Conservation (phyloP, 768 basidiomycete genomes). For the Podaxis sp. region DNA sequence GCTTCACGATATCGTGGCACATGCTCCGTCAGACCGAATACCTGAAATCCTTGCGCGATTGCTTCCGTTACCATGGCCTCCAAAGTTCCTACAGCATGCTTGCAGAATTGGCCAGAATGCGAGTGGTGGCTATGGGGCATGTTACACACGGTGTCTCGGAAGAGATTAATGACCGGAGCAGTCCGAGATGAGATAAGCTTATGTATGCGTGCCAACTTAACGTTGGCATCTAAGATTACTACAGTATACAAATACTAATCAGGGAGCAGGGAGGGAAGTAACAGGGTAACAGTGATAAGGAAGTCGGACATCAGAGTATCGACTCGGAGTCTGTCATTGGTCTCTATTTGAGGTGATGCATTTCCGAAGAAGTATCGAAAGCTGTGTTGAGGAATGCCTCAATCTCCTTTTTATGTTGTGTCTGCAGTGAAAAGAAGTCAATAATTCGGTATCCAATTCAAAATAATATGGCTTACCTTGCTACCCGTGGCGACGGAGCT, state of each 20-base stretch:
- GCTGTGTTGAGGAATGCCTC: conserved; percentile 65
- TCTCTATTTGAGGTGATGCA: conserved; percentile 10
- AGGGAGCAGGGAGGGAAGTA: background rate
- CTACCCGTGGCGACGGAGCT: conserved; percentile 90
- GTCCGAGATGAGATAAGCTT: background rate
- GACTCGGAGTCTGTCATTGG: background rate
- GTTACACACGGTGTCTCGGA: background rate
- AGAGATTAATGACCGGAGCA: background rate
- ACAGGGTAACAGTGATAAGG: background rate
- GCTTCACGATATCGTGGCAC: conserved; percentile 77
- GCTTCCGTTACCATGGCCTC: conserved; percentile 82
- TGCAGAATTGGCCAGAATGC: conserved; percentile 93
- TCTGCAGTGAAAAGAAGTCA: conserved; percentile 31
- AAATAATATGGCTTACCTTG: conserved; percentile 49
- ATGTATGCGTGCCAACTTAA: background rate
- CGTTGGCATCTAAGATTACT: background rate
- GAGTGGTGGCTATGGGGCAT: conserved; percentile 80
- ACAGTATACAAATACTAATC: conserved; percentile 8
- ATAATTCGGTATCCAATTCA: background rate
- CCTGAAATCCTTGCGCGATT: conserved; percentile 68
- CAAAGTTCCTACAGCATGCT: conserved; percentile 77
- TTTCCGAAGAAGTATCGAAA: conserved; percentile 29
- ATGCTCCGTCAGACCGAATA: conserved; percentile 91
- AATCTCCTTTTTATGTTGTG: conserved; percentile 88
- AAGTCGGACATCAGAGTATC: background rate